Conservation (phyloP, 306 rosid genomes). For the Corylus avellana region DNA sequence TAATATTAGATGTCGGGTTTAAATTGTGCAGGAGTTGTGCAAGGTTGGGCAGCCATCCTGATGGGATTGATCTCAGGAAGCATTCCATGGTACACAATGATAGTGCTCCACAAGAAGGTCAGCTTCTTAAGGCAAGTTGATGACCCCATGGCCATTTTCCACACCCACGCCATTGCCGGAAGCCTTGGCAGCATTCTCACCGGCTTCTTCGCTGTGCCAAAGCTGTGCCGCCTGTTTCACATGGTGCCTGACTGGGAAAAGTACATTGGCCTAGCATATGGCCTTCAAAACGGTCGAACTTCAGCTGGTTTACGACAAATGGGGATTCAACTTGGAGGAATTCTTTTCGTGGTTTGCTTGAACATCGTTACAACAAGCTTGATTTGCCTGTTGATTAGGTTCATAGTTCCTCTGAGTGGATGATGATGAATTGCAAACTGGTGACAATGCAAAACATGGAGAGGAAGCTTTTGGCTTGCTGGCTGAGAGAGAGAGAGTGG, state of each 20-base stretch:
- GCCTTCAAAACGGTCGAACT: conserved; percentile 34
- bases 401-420: conserved; percentile 41
- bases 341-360: conserved; percentile 35
- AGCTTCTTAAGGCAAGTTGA: conserved; percentile 32
- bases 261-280: conserved; percentile 53
- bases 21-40: conserved; percentile 42
- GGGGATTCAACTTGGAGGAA: conserved; percentile 42
- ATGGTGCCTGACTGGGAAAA: conserved; percentile 55
- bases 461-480: conserved; percentile 47
- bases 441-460: conserved; percentile 50
- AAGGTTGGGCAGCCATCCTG: conserved; percentile 59
- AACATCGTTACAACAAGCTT: conserved; percentile 39
- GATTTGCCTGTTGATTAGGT: conserved; percentile 42
- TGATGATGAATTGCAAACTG: conserved; percentile 27
- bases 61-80: conserved; percentile 53
- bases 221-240: conserved; percentile 49
- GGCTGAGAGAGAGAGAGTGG: conserved; percentile 18
- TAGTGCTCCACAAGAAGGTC: conserved; percentile 43
- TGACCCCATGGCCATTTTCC: conserved; percentile 50
- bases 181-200: conserved; percentile 49
- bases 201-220: conserved; percentile 50
- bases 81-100: conserved; percentile 60
- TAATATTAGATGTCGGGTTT: no score
- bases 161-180: conserved; percentile 56
- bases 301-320: conserved; percentile 43